Percentiles rank a stretch among this genome's conserved stretches.
Evolutionary conservation across 2,329 filamentous ascomycete species (phyloP).

Genomic region (Lizonia empirigonia): DNA sequence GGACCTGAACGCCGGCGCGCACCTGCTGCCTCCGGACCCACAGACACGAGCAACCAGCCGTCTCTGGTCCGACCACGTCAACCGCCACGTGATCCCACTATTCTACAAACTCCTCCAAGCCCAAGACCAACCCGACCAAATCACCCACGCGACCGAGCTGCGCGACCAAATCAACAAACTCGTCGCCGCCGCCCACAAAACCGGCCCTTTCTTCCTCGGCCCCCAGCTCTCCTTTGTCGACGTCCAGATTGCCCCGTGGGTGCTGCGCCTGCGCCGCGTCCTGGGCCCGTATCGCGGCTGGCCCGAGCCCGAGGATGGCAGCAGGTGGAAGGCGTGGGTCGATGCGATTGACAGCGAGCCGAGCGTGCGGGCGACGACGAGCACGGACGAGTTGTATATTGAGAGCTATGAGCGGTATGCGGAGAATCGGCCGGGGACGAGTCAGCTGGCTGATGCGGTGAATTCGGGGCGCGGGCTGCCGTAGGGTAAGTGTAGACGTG

Average conservation of each 20-base stretch:
- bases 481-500: too few relatives aligned
- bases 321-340: conserved; percentile 72
- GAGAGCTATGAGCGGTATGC: conserved; percentile 70
- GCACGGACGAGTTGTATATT: conserved; percentile 67
- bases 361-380: conserved; percentile 70
- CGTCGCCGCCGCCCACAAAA: conserved; percentile 60
- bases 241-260: conserved; percentile 76
- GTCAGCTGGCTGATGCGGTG: conserved; percentile 63
- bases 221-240: conserved; percentile 68
- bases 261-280: conserved; percentile 70
- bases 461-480: conserved; percentile 62
- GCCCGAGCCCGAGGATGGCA: conserved; percentile 66
- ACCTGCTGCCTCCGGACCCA: conserved; percentile 69
- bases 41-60: conserved; percentile 74
- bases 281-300: conserved; percentile 69
- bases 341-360: conserved; percentile 69
- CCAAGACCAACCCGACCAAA: conserved; percentile 64
- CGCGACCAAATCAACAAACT: conserved; percentile 68
- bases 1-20: conserved; percentile 66
- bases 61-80: conserved; percentile 82
- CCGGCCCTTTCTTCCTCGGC: conserved; percentile 74
- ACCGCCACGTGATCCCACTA: conserved; percentile 73
- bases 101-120: conserved; percentile 78
- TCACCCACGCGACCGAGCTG: conserved; percentile 65
- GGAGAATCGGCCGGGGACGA: conserved; percentile 66